These are phyloP conservation scores for Coccomyxa sp. DNA, from an alignment of 139 green algal genomes.

Conservation along the genomic window DNA sequence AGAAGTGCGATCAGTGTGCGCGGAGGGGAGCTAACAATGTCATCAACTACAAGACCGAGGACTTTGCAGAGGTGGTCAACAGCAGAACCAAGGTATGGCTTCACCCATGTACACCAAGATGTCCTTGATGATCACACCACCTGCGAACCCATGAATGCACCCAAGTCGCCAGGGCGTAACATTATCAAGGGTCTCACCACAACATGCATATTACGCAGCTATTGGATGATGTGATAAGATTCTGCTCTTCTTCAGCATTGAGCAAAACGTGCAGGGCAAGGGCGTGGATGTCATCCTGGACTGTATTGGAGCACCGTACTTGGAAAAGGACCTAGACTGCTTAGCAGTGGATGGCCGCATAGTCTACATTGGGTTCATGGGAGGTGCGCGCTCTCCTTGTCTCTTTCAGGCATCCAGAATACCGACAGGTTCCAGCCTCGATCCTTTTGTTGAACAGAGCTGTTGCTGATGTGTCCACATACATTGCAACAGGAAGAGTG, in stretches of 20 bases:
- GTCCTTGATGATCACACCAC: neutral
- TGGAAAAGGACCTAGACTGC: neutral
- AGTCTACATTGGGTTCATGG: neutral
- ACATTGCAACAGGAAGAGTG: too few relatives aligned
- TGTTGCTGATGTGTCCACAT: neutral
- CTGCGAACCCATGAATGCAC: neutral
- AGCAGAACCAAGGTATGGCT: neutral
- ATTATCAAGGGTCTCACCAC: too few relatives aligned
- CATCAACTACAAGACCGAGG: conserved; percentile 6
- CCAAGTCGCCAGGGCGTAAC: too few relatives aligned
- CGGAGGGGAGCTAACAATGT: neutral
- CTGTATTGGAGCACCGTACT: neutral
- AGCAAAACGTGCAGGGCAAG: neutral
- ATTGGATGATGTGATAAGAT: too few relatives aligned
- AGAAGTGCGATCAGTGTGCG: neutral
- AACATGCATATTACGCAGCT: too few relatives aligned
- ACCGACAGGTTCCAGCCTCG: neutral
- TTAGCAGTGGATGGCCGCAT: neutral
- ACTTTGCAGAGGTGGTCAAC: neutral
- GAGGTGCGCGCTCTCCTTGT: neutral
- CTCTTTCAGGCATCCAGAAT: neutral
- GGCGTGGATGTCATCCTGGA: conserved; percentile 1
- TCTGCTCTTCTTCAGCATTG: neutral
- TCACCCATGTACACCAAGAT: neutral
- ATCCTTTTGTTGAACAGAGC: neutral